These are phyloP conservation scores for Leucogyrophana mollusca DNA, from an alignment of 768 basidiomycete genomes.

Conservation along the genomic window DNA sequence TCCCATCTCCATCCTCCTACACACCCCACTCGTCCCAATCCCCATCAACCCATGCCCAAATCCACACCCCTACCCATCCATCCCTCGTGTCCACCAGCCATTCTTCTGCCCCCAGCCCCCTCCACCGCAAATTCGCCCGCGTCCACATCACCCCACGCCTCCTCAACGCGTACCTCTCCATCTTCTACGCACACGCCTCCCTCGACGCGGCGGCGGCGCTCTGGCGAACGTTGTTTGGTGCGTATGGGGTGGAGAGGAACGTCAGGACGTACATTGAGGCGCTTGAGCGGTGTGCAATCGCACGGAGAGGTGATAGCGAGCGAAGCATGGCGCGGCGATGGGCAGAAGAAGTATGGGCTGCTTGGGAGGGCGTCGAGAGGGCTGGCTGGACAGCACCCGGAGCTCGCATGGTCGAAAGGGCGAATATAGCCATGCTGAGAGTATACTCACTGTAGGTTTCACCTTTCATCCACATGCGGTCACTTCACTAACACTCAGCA, in stretches of 20 bases:
- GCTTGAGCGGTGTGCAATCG: conserved; percentile 60
- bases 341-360: conserved; percentile 62
- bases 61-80: background rate
- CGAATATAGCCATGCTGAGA: conserved; percentile 68
- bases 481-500: background rate
- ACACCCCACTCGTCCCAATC: too few species aligned
- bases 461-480: background rate
- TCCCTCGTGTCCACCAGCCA: conserved; percentile 2
- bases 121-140: conserved; percentile 45
- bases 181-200: conserved; percentile 60
- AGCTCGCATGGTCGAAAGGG: conserved; percentile 62
- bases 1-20: background rate
- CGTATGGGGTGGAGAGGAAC: conserved; percentile 42
- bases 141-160: conserved; percentile 63
- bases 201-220: conserved; percentile 47
- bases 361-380: conserved; percentile 56
- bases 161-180: conserved; percentile 78
- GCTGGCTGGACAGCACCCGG: conserved; percentile 9
- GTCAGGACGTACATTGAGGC: conserved; percentile 62
- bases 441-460: conserved; percentile 56
- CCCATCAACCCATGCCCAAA: too few species aligned
- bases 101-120: conserved; percentile 8
- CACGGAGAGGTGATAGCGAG: conserved; percentile 36
- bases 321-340: conserved; percentile 47
- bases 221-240: conserved; percentile 51